Evolutionary conservation across 495 filamentous ascomycete genomes (phyloP), one percentile per base, ranked within the genome.

Genomic region (Penicillium robsamsonii): DNA sequence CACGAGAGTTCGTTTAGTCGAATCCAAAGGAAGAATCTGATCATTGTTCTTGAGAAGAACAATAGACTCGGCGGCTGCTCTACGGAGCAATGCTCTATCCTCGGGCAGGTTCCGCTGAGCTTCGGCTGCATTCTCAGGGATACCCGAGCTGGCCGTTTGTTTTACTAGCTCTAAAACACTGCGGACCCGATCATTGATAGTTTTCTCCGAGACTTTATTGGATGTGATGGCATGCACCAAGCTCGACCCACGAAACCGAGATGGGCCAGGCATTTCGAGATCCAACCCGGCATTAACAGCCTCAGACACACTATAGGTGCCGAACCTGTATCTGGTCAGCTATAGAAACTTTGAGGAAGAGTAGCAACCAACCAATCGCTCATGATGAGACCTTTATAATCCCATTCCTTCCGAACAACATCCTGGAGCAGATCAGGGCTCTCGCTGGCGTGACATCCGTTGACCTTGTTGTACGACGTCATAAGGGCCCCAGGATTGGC

Each of bases 381-480:
- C 60, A 73, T 69, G 29, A 74, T 37, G 15, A 73, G 18, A 6
- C 59, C 59, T 35, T 87, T 70, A 74, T 78, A 92, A 1, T 77
- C 78, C 87, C 86, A 90, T 63, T 91, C 86, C 11, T 78, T 75
- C 33, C 88, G 77, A 27, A 27, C 25, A 27, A 27, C 25, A 27
- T 27, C 25, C 2, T 90, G 60, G 13, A 90, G 75, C n/a, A 80
- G 73, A 9, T 90, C 57, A 10, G 87, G 64, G 48, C 75, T 70
- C 8, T 71, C 67, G 59, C 85, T 82, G 68, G 86, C 84, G 65
- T 87, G 87, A 8, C 73, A 73, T 11, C 88, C 88, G 64, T 91
- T 90, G 31, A 92, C 73, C 56, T 83, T 81, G 55, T 90, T 91
- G 63, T 91, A 92, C 27, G 81, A 79, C 17, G 84, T 88, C 88